Evolutionary conservation across 441 rosid genomes (phyloP).

Genomic region (Manihot esculenta): DNA sequence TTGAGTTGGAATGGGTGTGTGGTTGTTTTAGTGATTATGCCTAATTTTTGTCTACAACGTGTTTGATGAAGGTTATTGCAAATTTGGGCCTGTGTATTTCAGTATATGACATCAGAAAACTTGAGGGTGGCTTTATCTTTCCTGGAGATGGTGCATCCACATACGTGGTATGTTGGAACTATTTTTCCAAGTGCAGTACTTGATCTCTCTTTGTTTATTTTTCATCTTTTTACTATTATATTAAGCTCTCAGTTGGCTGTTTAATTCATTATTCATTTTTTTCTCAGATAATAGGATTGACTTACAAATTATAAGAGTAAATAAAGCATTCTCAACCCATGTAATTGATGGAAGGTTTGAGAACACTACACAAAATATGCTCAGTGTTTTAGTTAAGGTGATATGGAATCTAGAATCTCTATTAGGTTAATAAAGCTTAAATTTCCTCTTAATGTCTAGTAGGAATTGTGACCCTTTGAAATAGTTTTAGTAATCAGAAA

Average conservation of each 20-base stretch:
- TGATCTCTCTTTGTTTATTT: neutral
- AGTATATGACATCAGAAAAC: slow-evolving; percentile 55
- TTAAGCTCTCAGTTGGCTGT: neutral
- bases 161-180: slow-evolving; percentile 46
- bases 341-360: neutral
- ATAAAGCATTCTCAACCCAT: neutral
- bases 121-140: slow-evolving; percentile 73
- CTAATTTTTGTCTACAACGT: neutral
- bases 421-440: neutral
- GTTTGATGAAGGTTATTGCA: slow-evolving; percentile 54
- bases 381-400: neutral
- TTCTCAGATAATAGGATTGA: neutral
- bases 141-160: slow-evolving; percentile 87
- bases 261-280: neutral
- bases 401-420: neutral
- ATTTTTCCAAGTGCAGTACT: neutral
- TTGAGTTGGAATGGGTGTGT: neutral
- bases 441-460: neutral
- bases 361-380: neutral
- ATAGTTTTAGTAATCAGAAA: neutral
- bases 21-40: neutral
- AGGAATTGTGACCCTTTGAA: neutral
- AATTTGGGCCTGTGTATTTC: slow-evolving; percentile 75
- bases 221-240: neutral
- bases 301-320: neutral